Evolutionary conservation across 768 basidiomycete species (phyloP), one percentile per base, ranked within the genome.

Genomic region (Hemileccinum impolitum): DNA sequence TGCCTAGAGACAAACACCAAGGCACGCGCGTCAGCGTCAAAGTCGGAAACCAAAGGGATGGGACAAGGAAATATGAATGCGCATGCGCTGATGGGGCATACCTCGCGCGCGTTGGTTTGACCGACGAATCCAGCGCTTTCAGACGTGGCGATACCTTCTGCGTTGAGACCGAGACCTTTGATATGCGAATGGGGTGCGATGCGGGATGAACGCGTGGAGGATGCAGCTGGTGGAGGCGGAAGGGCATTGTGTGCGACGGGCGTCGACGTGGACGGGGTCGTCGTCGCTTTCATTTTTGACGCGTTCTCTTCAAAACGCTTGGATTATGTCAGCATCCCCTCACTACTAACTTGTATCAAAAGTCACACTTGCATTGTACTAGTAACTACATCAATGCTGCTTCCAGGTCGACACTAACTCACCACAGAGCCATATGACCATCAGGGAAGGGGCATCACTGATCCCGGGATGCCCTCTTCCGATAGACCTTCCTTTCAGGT

Each of bases 141-240:
- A 6, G 74, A 63, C 28, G 75, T 72, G 1, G 93, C 95, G 48
- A 76, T 76, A 1, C 94, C 95, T 52, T 97, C 93, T 45, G 86
- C 67, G 36, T 79, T 86, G 46, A 98, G 74, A 3, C 96, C 96
- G 25, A 98, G 85, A 7, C 94, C 94, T 73, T 94, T 95, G 67
- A 97, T 97, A 67, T 97, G 94, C 5, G 94, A 96, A 64, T 97
- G 94, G 3, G 92, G 84, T 1, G 90, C 89, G 39, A 93, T 90
- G 32, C 89, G 81, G 26, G 88, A 87, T 0, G 88, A 82, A 19
- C 87, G 78, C 12, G 77, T 76, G 1, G 82, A 78, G 12, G 82
- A 76, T 0, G 80, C 67, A 2, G 77, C 73, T 4, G 85, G 75
- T 0, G 87, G 86, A 0, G 85, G 85, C 0, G 86, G 79, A 3